Evolutionary conservation across 768 basidiomycete genomes (phyloP), one percentile per base, ranked within the genome.

Genomic region (Filobasidium wieringae): DNA sequence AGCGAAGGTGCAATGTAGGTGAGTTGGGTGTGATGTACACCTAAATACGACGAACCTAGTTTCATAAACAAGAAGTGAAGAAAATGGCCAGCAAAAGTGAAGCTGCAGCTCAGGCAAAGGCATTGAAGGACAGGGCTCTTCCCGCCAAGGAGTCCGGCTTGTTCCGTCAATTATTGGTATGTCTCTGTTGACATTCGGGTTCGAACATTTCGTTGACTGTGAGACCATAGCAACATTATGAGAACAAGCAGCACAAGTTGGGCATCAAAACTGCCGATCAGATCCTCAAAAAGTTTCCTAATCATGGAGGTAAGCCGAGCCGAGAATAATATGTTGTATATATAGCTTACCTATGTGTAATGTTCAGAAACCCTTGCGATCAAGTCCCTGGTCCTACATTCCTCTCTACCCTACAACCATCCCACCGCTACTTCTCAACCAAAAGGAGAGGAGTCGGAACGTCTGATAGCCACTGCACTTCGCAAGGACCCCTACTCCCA

Each of bases 261-360:
- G 92, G 85, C 24, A 80, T 86, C 60, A 95, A 95, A 74, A 82
- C 85, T 7, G 88, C 89, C 1, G 91, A 96, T 75, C 82, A 83
- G 67, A 91, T 97, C 72, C 82, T 99, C 71, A 92, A 89, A 77
- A 95, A 93, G 77, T 82, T 84, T 67, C 91, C 95, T 0, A 84
- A 93, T 40, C 91, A 99, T 79, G 95, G 93, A 67, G 92, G 93
- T 89, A 67, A 49, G 82, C 64, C 15, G 27, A 7, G 24, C 22
- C 22, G 26, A 36, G 40, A 8, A 55, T 4, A 4, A 22, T n/a
- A 19, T 34, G 14, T 22, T 31, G 19, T 45, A 24, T n/a, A 9
- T 30, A 26, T 47, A 31, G 32, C 27, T 39, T 7, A n/a, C 50
- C 27, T 51, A 56, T 24, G 29, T 43, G 26, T 37, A 33, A 39